Base-by-base conservation (phyloP, 202 grass and related monocot species). In the Bolboschoenoplectus hybrid region DNA sequence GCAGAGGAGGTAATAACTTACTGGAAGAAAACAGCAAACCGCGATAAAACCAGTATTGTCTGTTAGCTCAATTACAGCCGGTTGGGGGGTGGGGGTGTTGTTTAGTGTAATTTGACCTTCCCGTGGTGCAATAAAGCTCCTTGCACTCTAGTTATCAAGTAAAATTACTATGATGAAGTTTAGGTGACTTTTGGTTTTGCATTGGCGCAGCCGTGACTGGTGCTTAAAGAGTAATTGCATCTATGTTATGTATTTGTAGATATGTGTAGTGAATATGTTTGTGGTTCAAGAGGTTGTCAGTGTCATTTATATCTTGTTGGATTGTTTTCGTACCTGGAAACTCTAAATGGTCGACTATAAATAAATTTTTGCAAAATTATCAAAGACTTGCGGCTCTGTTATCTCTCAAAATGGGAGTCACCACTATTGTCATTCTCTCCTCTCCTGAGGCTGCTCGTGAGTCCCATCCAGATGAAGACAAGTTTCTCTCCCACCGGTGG, bases 371-470 rank as follows among this genome's bases (percentile, higher is more conserved):
- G 13, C 55, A 58, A 4, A 58, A 65, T 8, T 57, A 35, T 87
- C 90, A 0, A 44, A 0, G 74, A 72, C 8, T 9, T 68, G 92
- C 71, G 92, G 92, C 7, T 87, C 92, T 1, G 63, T 94, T 8
- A 94, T 88, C 84, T 13, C 19, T 94, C 10, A 77, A 85, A 70
- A 60, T 94, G 47, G 92, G 92, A 55, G 16, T 85, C 0, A 38
- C 51, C 61, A 60, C 46, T 1, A 76, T 88, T 40, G 12, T 94
- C 80, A 88, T 94, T 20, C 86, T 68, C 2, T 79, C 92, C 39
- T 87, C 92, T 58, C 64, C 90, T 1, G 74, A 84, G 0, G 88
- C 79, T 17, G 89, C 92, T 9, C 88, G 88, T 41, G 92, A 94
- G 66, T 86, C 80, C 38, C 88, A 26, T 94, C 60, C 90, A 92